A percentile compares a stretch with the other conserved stretches of the same genome.
Evolutionary conservation across 2,329 filamentous ascomycete species (phyloP).

Genomic region (Sarocladium kiliense): DNA sequence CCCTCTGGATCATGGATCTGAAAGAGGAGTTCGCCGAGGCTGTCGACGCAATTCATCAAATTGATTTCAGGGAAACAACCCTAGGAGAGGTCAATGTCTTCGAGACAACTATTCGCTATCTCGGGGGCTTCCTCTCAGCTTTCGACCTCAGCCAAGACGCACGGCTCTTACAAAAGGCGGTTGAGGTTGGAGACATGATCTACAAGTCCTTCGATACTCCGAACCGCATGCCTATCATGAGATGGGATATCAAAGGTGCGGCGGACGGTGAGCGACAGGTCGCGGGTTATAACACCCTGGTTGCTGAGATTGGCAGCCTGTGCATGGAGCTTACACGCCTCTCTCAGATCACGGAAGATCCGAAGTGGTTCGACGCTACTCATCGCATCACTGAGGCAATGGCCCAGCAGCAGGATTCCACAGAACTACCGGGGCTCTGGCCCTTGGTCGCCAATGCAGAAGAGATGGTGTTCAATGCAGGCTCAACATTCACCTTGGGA

Average conservation of each 20-base stretch:
- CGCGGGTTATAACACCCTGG: slow-evolving; percentile 43
- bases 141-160: slow-evolving; percentile 43
- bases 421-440: slow-evolving; percentile 73
- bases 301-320: slow-evolving; percentile 55
- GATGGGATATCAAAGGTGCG: slow-evolving; percentile 39
- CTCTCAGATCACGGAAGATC: slow-evolving; percentile 65
- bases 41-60: slow-evolving; percentile 11
- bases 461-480: slow-evolving; percentile 45
- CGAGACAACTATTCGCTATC: slow-evolving; percentile 50
- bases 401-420: slow-evolving; percentile 61
- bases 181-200: slow-evolving; percentile 50
- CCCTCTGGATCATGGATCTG: slow-evolving; percentile 39
- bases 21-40: slow-evolving; percentile 11
- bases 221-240: slow-evolving; percentile 43
- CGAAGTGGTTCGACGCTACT: slow-evolving; percentile 73
- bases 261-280: slow-evolving; percentile 37
- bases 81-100: slow-evolving; percentile 42
- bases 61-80: slow-evolving; percentile 47
- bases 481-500: slow-evolving; percentile 44
- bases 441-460: slow-evolving; percentile 56
- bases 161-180: slow-evolving; percentile 42
- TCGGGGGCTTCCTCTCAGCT: slow-evolving; percentile 46
- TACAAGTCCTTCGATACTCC: slow-evolving; percentile 50
- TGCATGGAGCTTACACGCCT: slow-evolving; percentile 71
- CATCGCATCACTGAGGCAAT: slow-evolving; percentile 68